These are phyloP conservation scores for Plasmodium inui DNA, from an alignment of 169 alveolate genomes.

Conservation along the genomic window DNA sequence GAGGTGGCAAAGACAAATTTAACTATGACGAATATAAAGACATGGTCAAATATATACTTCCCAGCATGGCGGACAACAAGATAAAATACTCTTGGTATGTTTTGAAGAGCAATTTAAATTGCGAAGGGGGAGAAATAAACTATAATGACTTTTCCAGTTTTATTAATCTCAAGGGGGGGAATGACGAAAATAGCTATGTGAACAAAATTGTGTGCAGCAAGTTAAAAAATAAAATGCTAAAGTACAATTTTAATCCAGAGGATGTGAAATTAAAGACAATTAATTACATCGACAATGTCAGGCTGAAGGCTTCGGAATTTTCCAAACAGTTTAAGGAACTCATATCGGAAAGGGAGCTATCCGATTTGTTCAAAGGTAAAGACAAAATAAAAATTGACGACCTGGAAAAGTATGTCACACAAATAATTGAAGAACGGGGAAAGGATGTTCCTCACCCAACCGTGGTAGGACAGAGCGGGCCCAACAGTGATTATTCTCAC, in stretches of 20 bases:
- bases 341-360: constrained; percentile 45
- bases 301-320: constrained; percentile 63
- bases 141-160: constrained; percentile 20
- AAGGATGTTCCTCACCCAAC: neutral
- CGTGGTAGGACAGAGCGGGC: neutral
- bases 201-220: constrained; percentile 56
- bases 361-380: constrained; percentile 29
- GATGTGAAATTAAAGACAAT: constrained; percentile 59
- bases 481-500: neutral
- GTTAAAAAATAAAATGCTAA: constrained; percentile 59
- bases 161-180: constrained; percentile 33
- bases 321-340: constrained; percentile 47
- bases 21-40: constrained; percentile 66
- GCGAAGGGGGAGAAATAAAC: constrained; percentile 23
- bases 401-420: constrained; percentile 21
- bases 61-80: constrained; percentile 34
- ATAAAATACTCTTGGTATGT: constrained; percentile 47
- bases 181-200: constrained; percentile 39
- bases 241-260: constrained; percentile 45
- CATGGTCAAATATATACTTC: constrained; percentile 52
- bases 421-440: constrained; percentile 13
- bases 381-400: constrained; percentile 58
- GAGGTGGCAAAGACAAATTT: neutral
- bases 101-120: constrained; percentile 33
- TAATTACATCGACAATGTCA: constrained; percentile 52